Evolutionary conservation across 345 rosid species (phyloP).

Genomic region (Noccaea caerulescens): DNA sequence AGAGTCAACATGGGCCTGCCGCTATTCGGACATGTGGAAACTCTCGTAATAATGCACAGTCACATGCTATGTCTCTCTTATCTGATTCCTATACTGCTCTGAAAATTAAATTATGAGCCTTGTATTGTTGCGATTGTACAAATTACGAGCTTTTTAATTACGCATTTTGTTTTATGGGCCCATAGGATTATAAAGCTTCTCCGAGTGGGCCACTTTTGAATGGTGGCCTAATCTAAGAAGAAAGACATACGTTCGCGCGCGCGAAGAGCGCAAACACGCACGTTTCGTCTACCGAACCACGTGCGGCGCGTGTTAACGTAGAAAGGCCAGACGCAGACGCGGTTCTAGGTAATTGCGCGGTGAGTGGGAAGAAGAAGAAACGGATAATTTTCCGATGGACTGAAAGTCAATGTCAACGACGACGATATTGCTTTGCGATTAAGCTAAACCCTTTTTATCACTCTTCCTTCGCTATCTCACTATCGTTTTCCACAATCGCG

Average conservation of each 20-base stretch:
- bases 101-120: background rate
- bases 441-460: conserved; percentile 6
- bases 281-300: background rate
- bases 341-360: conserved; percentile 1
- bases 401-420: background rate
- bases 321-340: background rate
- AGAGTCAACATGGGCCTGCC: conserved; percentile 22
- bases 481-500: background rate
- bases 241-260: background rate
- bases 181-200: no score
- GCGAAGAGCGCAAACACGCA: conserved; percentile 11
- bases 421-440: conserved; percentile 2
- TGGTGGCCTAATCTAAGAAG: background rate
- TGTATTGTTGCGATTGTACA: background rate
- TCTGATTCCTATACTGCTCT: background rate
- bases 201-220: conserved; percentile 1
- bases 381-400: background rate
- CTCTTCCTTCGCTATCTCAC: background rate
- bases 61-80: conserved; percentile 33
- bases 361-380: background rate
- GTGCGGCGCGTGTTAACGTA: conserved; percentile 5
- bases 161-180: no score
- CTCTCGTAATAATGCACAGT: conserved; percentile 9
- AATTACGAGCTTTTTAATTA: background rate
- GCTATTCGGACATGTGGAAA: conserved; percentile 28